Evolutionary conservation across 495 filamentous ascomycete genomes (phyloP).

Genomic region (Staphylotrichum tortipilum): DNA sequence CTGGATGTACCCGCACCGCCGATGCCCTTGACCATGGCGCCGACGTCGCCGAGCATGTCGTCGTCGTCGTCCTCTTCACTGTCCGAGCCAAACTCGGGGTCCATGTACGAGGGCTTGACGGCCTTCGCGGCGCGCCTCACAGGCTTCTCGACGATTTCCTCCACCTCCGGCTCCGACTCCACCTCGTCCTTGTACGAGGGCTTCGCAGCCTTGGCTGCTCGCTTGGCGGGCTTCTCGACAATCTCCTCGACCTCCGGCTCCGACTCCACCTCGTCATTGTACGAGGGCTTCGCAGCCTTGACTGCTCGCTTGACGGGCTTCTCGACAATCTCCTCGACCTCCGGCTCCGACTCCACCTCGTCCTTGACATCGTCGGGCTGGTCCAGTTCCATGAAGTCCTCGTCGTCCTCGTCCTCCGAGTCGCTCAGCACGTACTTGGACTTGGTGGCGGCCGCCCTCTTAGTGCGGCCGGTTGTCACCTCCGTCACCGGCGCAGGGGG

Average conservation of each 20-base stretch:
- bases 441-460: slow-evolving; percentile 36
- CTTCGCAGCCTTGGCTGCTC: slow-evolving; percentile 1
- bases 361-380: slow-evolving; percentile 11
- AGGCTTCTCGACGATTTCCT: slow-evolving; percentile 12
- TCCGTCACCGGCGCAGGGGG: slow-evolving; percentile 20
- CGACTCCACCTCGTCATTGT: not conserved
- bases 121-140: slow-evolving; percentile 11
- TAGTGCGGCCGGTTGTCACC: slow-evolving; percentile 25
- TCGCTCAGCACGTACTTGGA: slow-evolving; percentile 41
- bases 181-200: not conserved
- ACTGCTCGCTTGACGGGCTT: slow-evolving; percentile 7
- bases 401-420: slow-evolving; percentile 34
- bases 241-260: slow-evolving; percentile 6
- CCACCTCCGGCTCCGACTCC: not conserved
- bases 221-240: slow-evolving; percentile 6
- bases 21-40: slow-evolving; percentile 85
- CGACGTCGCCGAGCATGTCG: slow-evolving; percentile 75
- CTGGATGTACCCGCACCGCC: slow-evolving; percentile 39
- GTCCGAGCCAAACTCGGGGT: slow-evolving; percentile 27
- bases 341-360: not conserved
- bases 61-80: slow-evolving; percentile 43
- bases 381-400: slow-evolving; percentile 26
- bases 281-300: not conserved
- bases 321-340: slow-evolving; percentile 1
- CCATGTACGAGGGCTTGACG: slow-evolving; percentile 7